Evolutionary conservation across 768 basidiomycete species (phyloP).

Genomic region (Phylloporus sp.): DNA sequence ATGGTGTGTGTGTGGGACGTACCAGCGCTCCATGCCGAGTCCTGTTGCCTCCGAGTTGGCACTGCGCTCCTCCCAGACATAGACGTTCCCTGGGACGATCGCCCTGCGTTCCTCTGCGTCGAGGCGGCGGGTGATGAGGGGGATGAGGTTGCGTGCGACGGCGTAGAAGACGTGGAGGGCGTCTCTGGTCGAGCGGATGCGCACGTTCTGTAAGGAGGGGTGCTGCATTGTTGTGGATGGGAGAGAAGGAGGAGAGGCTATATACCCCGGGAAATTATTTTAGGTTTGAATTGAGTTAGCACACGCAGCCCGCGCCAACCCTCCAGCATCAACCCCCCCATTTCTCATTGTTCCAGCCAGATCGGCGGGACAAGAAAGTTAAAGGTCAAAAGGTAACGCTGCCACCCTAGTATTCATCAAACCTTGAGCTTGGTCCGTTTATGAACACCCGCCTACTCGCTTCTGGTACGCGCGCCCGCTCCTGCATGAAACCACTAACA

Average conservation of each 20-base stretch:
- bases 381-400: slow-evolving; percentile 18
- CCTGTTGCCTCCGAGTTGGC: slow-evolving; percentile 80
- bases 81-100: slow-evolving; percentile 74
- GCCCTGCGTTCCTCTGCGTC: slow-evolving; percentile 78
- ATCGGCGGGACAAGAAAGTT: slow-evolving; percentile 19
- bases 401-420: slow-evolving; percentile 19
- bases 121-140: slow-evolving; percentile 75
- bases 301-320: slow-evolving; percentile 12
- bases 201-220: slow-evolving; percentile 71
- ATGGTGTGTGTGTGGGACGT: slow-evolving; percentile 11
- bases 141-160: slow-evolving; percentile 62
- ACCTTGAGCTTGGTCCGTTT: slow-evolving; percentile 24
- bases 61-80: slow-evolving; percentile 86
- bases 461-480: no score
- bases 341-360: neutral
- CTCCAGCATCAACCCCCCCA: neutral
- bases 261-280: slow-evolving; percentile 46
- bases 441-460: no score
- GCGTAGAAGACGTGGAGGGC: slow-evolving; percentile 81
- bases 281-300: slow-evolving; percentile 59
- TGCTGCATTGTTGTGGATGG: slow-evolving; percentile 53
- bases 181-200: slow-evolving; percentile 74
- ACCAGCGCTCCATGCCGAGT: slow-evolving; percentile 85
- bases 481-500: slow-evolving; percentile 14
- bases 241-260: slow-evolving; percentile 29